These are phyloP conservation scores for Pluteus cervinus DNA, from an alignment of 768 basidiomycete species.

Conservation along the genomic window DNA sequence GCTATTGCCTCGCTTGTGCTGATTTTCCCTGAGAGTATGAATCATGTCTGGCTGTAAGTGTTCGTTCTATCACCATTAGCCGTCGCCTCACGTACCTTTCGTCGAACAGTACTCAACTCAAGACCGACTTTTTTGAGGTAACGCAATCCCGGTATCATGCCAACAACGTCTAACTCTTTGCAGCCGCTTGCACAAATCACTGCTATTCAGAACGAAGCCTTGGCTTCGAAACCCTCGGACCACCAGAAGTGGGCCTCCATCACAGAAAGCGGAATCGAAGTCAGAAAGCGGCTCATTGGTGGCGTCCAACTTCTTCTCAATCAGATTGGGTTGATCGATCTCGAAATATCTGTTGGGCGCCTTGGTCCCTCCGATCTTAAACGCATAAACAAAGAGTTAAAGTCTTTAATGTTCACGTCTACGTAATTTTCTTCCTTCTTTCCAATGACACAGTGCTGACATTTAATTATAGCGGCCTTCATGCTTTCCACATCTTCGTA, in stretches of 20 bases:
- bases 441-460: background rate
- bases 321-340: conserved; percentile 31
- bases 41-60: conserved; percentile 34
- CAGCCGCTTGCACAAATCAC: conserved; percentile 30
- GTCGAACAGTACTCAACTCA: conserved; percentile 19
- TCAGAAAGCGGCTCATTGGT: conserved; percentile 22
- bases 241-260: conserved; percentile 24
- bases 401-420: conserved; percentile 31
- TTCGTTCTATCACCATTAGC: background rate
- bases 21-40: conserved; percentile 39
- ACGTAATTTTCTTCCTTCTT: conserved; percentile 7
- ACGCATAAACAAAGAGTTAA: conserved; percentile 30
- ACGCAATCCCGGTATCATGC: background rate
- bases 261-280: conserved; percentile 16
- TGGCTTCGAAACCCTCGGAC: conserved; percentile 28
- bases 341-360: conserved; percentile 37
- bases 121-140: conserved; percentile 23
- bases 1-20: conserved; percentile 30
- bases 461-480: conserved; percentile 21
- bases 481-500: conserved; percentile 33
- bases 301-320: conserved; percentile 25
- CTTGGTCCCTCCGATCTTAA: conserved; percentile 36
- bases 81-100: background rate
- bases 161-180: background rate
- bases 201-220: conserved; percentile 24